Evolutionary conservation across 1,284 basidiomycete species (phyloP).

Genomic region (Malassezia cuniculi): DNA sequence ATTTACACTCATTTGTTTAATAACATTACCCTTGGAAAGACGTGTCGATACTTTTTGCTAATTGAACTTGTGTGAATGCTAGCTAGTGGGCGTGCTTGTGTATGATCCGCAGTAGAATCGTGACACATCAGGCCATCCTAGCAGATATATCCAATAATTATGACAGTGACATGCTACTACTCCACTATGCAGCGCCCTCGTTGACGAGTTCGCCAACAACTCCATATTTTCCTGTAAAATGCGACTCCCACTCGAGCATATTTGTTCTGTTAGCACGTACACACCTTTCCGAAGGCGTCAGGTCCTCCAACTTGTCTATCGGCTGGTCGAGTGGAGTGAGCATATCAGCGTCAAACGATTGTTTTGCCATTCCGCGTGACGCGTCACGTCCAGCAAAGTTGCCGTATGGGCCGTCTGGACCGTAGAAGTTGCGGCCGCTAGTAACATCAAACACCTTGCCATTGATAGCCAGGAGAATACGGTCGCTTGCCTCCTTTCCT

Average conservation of each 20-base stretch:
- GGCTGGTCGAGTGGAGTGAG: conserved; percentile 73
- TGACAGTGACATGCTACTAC: no score
- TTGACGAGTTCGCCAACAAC: conserved; percentile 40
- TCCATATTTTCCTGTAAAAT: conserved; percentile 38
- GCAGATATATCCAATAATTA: no score
- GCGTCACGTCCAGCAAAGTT: conserved; percentile 92
- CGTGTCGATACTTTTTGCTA: no score
- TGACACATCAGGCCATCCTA: no score
- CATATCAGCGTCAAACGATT: conserved; percentile 88
- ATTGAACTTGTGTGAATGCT: no score
- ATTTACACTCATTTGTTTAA: no score
- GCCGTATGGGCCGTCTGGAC: conserved; percentile 85
- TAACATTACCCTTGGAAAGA: no score
- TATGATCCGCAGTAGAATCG: no score
- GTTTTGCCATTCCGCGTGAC: conserved; percentile 87
- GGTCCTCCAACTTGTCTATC: conserved; percentile 65
- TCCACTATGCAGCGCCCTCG: no score
- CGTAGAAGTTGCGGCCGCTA: conserved; percentile 75
- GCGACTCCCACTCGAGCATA: conserved; percentile 34
- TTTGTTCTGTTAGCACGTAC: conserved; percentile 45
- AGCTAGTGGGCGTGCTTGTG: no score
- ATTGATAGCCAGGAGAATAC: conserved; percentile 74
- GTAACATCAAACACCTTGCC: conserved; percentile 83
- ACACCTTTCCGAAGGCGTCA: conserved; percentile 68
- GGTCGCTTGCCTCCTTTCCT: conserved; percentile 18